Evolutionary conservation across 352 stramenopile species (phyloP), one percentile per base, ranked within the genome.

Genomic region (Aphanomyces cochlioides): DNA sequence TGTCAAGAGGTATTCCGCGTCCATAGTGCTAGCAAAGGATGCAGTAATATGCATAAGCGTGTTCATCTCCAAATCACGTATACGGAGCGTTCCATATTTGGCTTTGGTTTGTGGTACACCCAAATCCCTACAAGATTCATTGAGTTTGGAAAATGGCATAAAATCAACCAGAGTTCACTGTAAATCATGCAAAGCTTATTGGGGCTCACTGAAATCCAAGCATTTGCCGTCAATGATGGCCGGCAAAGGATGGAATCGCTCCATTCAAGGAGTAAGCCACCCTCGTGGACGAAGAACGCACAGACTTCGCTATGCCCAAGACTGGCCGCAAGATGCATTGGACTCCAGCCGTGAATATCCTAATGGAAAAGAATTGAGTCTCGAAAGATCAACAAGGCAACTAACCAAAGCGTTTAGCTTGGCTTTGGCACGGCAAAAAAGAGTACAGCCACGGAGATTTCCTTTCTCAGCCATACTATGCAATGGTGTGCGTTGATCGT

Each of bases 1-100:
- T 50, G 77, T 74, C 17, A 87, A 75, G 28, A 87, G 75, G 66
- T 84, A 87, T 50, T 78, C 78, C 53, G 75, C 79, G 34, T 84
- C 72, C 4, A 78, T 75, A 43, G 80, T 75, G 17, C 67, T 73
- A 47, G 75, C 74, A 72, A 74, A 77, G 5, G 68, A 68, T n/a
- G 77, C 79, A 8, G 79, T 77, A 57, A 87, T 54, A 69, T 87
- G 79, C n/a, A 87, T 73, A 19, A 87, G 56, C 8, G 78, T 83
- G 43, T 84, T 87, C 79, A 87, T 84, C 13, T 78, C 80, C 57
- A 75, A 83, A 57, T 87, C 79, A 54, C 79, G 75, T 67, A 87
- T 81, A 39, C 78, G 72, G 34, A 87, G 47, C 5, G 78, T 84
- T 1, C 78, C 80, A 50, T 82, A 82, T 54, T 84, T 85, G 43